Evolutionary conservation across 78 protist species (phyloP), one percentile per base, ranked within the genome.

Genomic region (Chrysochromulina tobinii): DNA sequence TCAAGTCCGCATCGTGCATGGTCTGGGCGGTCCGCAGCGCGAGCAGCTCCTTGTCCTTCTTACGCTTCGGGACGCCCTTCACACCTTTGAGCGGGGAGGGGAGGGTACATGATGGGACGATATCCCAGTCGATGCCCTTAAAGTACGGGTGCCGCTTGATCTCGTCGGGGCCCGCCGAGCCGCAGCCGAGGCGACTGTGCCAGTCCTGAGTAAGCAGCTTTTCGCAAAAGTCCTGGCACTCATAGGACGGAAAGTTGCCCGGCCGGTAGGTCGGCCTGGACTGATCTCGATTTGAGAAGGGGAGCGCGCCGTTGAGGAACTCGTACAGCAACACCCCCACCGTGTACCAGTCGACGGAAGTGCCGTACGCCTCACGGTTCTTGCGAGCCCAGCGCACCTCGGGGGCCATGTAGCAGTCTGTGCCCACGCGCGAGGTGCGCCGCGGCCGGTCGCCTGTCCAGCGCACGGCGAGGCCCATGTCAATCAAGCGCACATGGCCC

Each of bases 1-100:
- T 38, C 8, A 11, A 1, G 18, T 79, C 87, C 48, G 87, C 58
- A 38, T 79, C 87, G 58, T 59, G 64, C 48, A 79, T 54, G 64
- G 51, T 27, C 18, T 17, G 15, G 51, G 87, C 87, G 20, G 87
- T 79, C 21, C 61, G 87, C 87, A 54, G 87, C 58, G 87, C 87
- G 18, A 54, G 87, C 21, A 0, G 51, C 87, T 79, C 87, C 61
- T 79, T 79, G 58, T 79, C 87, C 48, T 79, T 79, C 61, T 79
- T 79, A 17, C 87, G 58, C 61, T 51, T 54, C 51, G 61, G 61
- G 27, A 27, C 11, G 48, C 87, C 59, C 18, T 79, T 54, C 2
- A 54, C 87, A 64, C 87, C 59, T 17, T 54, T 79, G 25, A 21
- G 12, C 6, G 58, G 61, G 18, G 87, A 54, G 64, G 50, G 61